phyloP scores from a whole-genome alignment of 2,329 filamentous ascomycete species.

The Ophiostoma montium region DNA sequence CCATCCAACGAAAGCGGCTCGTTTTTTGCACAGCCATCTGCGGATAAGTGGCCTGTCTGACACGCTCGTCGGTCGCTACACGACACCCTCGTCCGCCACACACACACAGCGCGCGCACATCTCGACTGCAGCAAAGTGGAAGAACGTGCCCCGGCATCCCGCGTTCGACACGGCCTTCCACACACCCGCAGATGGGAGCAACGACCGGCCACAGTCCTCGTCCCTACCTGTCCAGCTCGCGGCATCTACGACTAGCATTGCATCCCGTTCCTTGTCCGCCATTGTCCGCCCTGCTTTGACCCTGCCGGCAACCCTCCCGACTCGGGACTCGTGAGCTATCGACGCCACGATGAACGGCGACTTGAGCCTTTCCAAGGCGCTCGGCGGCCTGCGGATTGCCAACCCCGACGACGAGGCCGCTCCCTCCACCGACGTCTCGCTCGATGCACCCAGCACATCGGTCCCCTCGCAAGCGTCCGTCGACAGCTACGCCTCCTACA shows the following conservation, averaged over 20 bases:
- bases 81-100: too few species aligned
- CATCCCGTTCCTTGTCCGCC: background rate
- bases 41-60: conserved; percentile 1
- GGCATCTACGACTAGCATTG: background rate
- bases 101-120: background rate
- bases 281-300: background rate
- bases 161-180: background rate
- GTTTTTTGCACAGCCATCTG: conserved; percentile 8
- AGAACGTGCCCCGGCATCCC: background rate
- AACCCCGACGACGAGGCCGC: conserved; percentile 61
- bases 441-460: background rate
- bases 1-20: conserved; percentile 2
- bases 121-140: background rate
- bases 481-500: conserved; percentile 1
- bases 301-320: background rate
- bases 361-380: conserved; percentile 77
- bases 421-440: conserved; percentile 1
- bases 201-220: conserved; percentile 1
- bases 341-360: conserved; percentile 66
- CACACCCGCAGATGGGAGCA: conserved; percentile 4
- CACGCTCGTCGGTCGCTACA: background rate
- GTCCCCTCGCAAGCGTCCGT: conserved; percentile 3
- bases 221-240: background rate
- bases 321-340: background rate
- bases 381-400: conserved; percentile 90